Conservation (phyloP, 768 basidiomycete genomes). For the Trametes elegans region DNA sequence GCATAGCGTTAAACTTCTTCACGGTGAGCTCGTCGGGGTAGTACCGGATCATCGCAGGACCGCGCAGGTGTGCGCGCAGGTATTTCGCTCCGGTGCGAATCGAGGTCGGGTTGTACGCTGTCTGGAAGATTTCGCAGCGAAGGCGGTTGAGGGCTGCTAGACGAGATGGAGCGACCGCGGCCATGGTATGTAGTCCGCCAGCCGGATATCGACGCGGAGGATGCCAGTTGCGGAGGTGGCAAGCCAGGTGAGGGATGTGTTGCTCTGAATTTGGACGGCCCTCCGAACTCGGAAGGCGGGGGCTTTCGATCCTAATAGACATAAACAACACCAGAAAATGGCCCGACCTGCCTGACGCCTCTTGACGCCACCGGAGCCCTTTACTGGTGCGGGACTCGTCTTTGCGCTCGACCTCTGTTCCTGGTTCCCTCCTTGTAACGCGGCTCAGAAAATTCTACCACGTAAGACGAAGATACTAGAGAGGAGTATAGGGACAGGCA, state of each 20-base stretch:
- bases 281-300: constrained; percentile 11
- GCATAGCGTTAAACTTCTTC: constrained; percentile 47
- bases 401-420: no score
- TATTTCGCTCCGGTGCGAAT: constrained; percentile 91
- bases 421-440: no score
- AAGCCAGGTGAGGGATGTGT: background rate
- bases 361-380: background rate
- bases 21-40: constrained; percentile 68
- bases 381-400: background rate
- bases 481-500: no score
- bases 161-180: constrained; percentile 46
- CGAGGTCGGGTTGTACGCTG: constrained; percentile 80
- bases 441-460: no score
- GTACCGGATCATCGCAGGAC: constrained; percentile 84
- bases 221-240: no score
- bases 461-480: no score
- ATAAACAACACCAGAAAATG: constrained; percentile 21
- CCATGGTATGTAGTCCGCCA: constrained; percentile 8
- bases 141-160: constrained; percentile 61
- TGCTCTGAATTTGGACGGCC: no score
- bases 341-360: background rate
- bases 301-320: constrained; percentile 17
- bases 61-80: constrained; percentile 75
- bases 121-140: constrained; percentile 78
- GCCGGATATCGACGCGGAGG: no score